Evolutionary conservation across 2,329 filamentous ascomycete genomes (phyloP).

Genomic region (Verticillium klebahnii): DNA sequence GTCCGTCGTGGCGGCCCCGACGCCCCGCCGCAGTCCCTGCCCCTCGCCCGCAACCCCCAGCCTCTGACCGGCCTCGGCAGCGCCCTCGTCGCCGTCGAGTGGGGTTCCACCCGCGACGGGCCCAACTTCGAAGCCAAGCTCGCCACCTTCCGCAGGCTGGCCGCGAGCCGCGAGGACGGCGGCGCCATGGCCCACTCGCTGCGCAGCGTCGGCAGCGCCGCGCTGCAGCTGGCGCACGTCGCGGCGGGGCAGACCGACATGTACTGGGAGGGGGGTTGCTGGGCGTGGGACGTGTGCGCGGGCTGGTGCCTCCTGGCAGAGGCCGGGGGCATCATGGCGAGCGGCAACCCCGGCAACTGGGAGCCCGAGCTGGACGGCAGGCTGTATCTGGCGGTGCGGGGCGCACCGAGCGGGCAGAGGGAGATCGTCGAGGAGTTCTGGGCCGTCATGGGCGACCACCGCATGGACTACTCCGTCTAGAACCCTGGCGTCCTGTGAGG

Average conservation of each 20-base stretch:
- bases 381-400: conserved; percentile 59
- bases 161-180: conserved; percentile 58
- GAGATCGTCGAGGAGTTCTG: conserved; percentile 63
- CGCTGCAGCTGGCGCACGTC: conserved; percentile 69
- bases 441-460: conserved; percentile 51
- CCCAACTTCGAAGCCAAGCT: conserved; percentile 67
- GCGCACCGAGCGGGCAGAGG: conserved; percentile 54
- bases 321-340: conserved; percentile 67
- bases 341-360: conserved; percentile 72
- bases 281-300: conserved; percentile 82
- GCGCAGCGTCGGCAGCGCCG: conserved; percentile 66
- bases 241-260: conserved; percentile 67
- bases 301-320: conserved; percentile 73
- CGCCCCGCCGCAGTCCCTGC: conserved; percentile 31
- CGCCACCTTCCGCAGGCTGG: conserved; percentile 59
- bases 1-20: conserved; percentile 36
- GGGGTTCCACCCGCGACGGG: conserved; percentile 65
- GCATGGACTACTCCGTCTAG: conserved; percentile 38
- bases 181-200: conserved; percentile 75
- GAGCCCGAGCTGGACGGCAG: conserved; percentile 53
- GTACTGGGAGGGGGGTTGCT: conserved; percentile 82
- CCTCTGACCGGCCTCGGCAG: conserved; percentile 56
- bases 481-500: background rate
- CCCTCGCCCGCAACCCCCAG: conserved; percentile 41
- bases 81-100: conserved; percentile 67